These are phyloP conservation scores for Rubroshorea leprosula DNA, from an alignment of 345 rosid species.

Conservation along the genomic window DNA sequence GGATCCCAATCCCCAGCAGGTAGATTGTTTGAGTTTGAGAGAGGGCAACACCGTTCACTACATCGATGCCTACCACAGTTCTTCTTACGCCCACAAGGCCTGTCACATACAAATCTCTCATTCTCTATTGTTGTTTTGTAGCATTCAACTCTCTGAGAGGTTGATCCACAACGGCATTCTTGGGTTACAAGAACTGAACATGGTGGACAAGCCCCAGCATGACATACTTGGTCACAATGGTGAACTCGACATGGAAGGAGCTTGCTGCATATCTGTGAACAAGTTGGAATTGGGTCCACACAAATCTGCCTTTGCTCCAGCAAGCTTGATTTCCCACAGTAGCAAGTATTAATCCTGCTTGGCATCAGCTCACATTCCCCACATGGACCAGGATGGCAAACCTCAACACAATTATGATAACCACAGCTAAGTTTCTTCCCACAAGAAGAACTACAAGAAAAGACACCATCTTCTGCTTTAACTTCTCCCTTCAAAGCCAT, in stretches of 20 bases:
- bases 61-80: slow-evolving; percentile 92
- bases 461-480: slow-evolving; percentile 66
- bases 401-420: slow-evolving; percentile 56
- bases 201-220: slow-evolving; percentile 75
- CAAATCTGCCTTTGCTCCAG: slow-evolving; percentile 68
- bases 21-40: slow-evolving; percentile 40
- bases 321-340: slow-evolving; percentile 75
- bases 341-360: slow-evolving; percentile 58
- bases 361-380: slow-evolving; percentile 73
- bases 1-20: slow-evolving; percentile 67
- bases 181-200: slow-evolving; percentile 63
- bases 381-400: slow-evolving; percentile 86
- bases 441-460: slow-evolving; percentile 61
- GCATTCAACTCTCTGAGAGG: slow-evolving; percentile 69
- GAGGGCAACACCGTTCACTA: slow-evolving; percentile 92
- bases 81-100: slow-evolving; percentile 81
- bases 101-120: slow-evolving; percentile 64
- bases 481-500: slow-evolving; percentile 81
- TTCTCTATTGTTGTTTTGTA: slow-evolving; percentile 42
- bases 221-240: slow-evolving; percentile 64
- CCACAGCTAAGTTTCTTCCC: slow-evolving; percentile 60
- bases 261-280: slow-evolving; percentile 58
- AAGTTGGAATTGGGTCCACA: slow-evolving; percentile 81
- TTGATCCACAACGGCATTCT: slow-evolving; percentile 76
- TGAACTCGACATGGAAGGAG: slow-evolving; percentile 69